Base-by-base conservation (phyloP, 2,329 filamentous ascomycete species). In the Cephalotrichum gorgonifer region DNA sequence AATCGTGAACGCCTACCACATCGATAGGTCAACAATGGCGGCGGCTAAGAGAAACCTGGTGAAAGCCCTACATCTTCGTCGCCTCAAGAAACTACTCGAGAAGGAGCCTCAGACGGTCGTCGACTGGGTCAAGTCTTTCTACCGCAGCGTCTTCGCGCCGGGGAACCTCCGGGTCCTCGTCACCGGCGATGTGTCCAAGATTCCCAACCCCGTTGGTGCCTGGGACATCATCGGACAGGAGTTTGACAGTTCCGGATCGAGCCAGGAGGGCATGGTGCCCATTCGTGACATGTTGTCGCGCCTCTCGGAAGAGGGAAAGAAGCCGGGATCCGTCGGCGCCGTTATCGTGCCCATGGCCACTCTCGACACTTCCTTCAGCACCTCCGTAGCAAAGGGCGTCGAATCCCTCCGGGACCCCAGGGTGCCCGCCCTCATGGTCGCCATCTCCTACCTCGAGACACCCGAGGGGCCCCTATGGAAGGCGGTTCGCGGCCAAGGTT, bases 401-500 rank as follows among this genome's bases (percentile, higher is more conserved):
- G 76, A 79, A 23, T 87, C 84, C 0, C 90, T 85, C 60, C 74
- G 77, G 4, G 85, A 96, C 58, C 83, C 89, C 0, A 76, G 80
- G 15, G 73, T 97, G 1, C 89, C 93, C 0, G 83, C 90, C 2
- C 75, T 95, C 47, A 79, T 95, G 63, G 90, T 98, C 7, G 89
- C 91, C 1, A 80, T 89, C 45, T 83, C 89, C 20, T 97, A 96
- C 62, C 83, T 98, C 52, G 90, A 96, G 61, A 83, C 89, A 1
- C 86, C 94, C 17, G 93, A 98, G 65, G 93, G 93, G 0, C 93
- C 93, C 1, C 79, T 98, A 28, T 97, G 93, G 91, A 85, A 85
- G 54, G 88, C 88, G 0, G 86, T 97, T 44, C 88, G 93, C 43
- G 93, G 93, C 50, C 93, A 88, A 41, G 93, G 93, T 42, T 81